Conservation (phyloP, 2,329 filamentous ascomycete genomes). For the Rhynchosporium agropyri region DNA sequence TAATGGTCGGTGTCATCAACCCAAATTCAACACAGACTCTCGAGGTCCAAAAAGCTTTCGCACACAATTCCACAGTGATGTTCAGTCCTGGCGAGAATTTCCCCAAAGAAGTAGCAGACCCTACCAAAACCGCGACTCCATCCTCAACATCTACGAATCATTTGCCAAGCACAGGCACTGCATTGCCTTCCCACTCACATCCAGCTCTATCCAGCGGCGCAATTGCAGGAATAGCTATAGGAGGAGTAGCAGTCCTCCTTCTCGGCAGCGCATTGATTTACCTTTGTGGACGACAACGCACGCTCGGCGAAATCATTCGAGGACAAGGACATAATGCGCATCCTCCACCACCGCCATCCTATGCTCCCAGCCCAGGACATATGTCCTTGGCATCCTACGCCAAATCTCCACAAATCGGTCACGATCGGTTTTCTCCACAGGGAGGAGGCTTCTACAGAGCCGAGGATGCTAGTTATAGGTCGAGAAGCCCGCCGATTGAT, state of each 20-base stretch:
- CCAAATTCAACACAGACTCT: conserved; percentile 41
- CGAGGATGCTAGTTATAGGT: conserved; percentile 25
- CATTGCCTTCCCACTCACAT: conserved; percentile 17
- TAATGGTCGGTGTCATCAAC: conserved; percentile 82
- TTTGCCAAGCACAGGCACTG: conserved; percentile 13
- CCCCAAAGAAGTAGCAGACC: conserved; percentile 25
- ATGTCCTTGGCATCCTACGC: conserved; percentile 26
- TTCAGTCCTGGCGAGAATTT: conserved; percentile 36
- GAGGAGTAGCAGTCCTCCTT: conserved; percentile 30
- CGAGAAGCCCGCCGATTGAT: conserved; percentile 25
- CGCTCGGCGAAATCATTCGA: conserved; percentile 31
- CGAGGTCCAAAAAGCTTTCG: conserved; percentile 30
- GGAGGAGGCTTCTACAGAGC: conserved; percentile 14
- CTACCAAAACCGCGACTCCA: conserved; percentile 24
- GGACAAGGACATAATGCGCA: conserved; percentile 17
- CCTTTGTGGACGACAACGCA: conserved; percentile 36
- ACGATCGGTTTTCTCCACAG: conserved; percentile 11
- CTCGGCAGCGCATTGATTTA: conserved; percentile 32
- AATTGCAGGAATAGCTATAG: conserved; percentile 37
- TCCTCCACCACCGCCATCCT: conserved; percentile 19
- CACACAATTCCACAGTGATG: conserved; percentile 28
- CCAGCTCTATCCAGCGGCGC: conserved; percentile 32
- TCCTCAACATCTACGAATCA: conserved; percentile 23
- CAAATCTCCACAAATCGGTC: conserved; percentile 20
- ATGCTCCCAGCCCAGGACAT: conserved; percentile 13